Conservation (phyloP, 2,329 filamentous ascomycete genomes). For the Cytospora piceicola region DNA sequence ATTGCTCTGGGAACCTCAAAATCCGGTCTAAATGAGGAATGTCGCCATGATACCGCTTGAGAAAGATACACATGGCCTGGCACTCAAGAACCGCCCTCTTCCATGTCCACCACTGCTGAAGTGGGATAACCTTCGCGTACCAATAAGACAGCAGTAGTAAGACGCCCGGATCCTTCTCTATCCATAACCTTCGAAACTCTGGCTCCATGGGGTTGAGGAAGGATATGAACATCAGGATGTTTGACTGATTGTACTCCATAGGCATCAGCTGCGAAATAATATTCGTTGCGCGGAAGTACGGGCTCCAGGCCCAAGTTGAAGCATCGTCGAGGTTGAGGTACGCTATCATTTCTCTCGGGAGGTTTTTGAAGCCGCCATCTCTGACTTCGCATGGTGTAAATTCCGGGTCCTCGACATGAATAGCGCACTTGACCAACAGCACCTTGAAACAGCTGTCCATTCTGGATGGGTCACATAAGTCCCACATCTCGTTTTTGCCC, state of each 20-base stretch:
- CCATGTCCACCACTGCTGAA: slow-evolving; percentile 52
- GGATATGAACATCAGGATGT: slow-evolving; percentile 49
- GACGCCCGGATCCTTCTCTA: slow-evolving; percentile 55
- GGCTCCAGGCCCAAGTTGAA: slow-evolving; percentile 35
- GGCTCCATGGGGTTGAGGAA: slow-evolving; percentile 52
- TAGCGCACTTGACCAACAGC: slow-evolving; percentile 30
- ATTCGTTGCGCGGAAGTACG: slow-evolving; percentile 41
- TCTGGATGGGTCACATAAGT: slow-evolving; percentile 52
- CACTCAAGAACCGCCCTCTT: slow-evolving; percentile 52
- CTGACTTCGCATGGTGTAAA: slow-evolving; percentile 31
- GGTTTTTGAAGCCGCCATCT: slow-evolving; percentile 29
- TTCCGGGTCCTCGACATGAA: not conserved
- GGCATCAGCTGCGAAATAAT: slow-evolving; percentile 45
- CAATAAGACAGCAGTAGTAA: slow-evolving; percentile 61
- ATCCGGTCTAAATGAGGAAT: slow-evolving; percentile 27
- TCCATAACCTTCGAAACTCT: slow-evolving; percentile 50
- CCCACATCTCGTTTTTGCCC: slow-evolving; percentile 59
- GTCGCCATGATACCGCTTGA: slow-evolving; percentile 35
- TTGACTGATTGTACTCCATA: slow-evolving; percentile 43
- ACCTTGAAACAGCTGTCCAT: slow-evolving; percentile 21
- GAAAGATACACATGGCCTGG: slow-evolving; percentile 51
- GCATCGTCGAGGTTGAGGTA: slow-evolving; percentile 36
- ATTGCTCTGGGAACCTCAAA: slow-evolving; percentile 31
- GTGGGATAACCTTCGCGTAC: slow-evolving; percentile 53
- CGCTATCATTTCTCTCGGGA: slow-evolving; percentile 41